Base-by-base conservation (phyloP, 129 eudicot genomes). In the Apium graveolens region DNA sequence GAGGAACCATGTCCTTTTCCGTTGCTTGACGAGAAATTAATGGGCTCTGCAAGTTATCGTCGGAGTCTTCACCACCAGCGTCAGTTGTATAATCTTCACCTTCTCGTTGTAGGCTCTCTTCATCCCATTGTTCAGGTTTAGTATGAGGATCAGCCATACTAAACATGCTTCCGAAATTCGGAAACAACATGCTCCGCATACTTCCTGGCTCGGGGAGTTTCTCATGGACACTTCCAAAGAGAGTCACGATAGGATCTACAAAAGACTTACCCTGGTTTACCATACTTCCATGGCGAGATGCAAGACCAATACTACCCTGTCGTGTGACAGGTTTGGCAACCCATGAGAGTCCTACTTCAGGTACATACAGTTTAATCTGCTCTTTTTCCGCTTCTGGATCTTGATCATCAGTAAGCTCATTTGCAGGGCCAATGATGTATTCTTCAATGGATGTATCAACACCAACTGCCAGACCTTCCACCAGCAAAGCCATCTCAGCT, bases 401-500 rank as follows among this genome's bases (percentile, higher is more conserved):
- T 20, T 82, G 82, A 38, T 81, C 90, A 24, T 88, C 89, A 17
- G 45, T 78, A 45, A 51, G 77, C 27, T 84, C 92, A 51, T 78
- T 83, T 2, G 73, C 87, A 77, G 89, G 83, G 21, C 87, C 86
- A 42, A 90, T 84, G 51, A 88, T 81, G 82, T 84, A 90, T 76
- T 90, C 96, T 80, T 90, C 92, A 11, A 90, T 79, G 18, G 88
- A 84, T 6, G 92, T 81, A 29, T 90, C 91, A 78, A 89, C 91
- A 9, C 96, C 92, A 63, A 84, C 88, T 0, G 85, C 84, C 44
- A 90, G 88, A 69, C 96, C 96, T 80, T 90, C 96, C 9, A 90
- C 96, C 26, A 90, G 81, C 72, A 90, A 83, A 4, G 92, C 91
- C 91, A 90, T 78, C 80, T 90, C 96, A 49, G 88, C 96, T 90